phyloP scores from a whole-genome alignment of 1,284 basidiomycete species.

The Uromyces viciae-fabae region DNA sequence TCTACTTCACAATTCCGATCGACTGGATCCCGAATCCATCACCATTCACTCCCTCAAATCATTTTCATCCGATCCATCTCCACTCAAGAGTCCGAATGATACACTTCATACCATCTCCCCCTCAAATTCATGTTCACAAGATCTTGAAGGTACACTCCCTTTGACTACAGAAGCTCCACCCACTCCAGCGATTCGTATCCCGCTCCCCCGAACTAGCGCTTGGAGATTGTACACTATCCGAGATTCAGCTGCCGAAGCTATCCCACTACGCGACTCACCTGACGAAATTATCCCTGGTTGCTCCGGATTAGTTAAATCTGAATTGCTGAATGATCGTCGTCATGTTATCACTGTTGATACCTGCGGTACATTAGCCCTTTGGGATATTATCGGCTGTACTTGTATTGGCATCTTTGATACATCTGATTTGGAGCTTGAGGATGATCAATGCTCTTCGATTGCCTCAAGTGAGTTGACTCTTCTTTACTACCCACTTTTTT shows the following conservation, averaged over 20 bases:
- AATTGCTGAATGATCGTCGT: slow-evolving; percentile 74
- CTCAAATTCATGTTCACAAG: neutral
- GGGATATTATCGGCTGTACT: slow-evolving; percentile 77
- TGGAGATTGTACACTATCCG: slow-evolving; percentile 63
- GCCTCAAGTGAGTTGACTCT: slow-evolving; percentile 14
- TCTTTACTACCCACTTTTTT: neutral
- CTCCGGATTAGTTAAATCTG: slow-evolving; percentile 70
- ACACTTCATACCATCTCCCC: neutral
- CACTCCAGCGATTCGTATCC: neutral
- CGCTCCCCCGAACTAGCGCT: neutral
- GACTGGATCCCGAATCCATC: slow-evolving; percentile 2
- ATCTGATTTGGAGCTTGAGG: slow-evolving; percentile 61
- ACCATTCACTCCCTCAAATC: slow-evolving; percentile 24
- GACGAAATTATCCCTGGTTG: slow-evolving; percentile 73
- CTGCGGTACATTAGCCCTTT: slow-evolving; percentile 73
- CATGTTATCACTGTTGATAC: slow-evolving; percentile 90
- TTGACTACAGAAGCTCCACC: neutral
- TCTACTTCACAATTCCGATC: slow-evolving; percentile 14
- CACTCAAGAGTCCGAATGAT: neutral
- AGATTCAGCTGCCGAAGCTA: slow-evolving; percentile 77
- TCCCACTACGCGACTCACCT: slow-evolving; percentile 64
- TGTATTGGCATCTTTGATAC: slow-evolving; percentile 71
- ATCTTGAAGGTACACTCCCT: neutral
- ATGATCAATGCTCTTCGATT: slow-evolving; percentile 12
- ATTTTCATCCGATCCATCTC: neutral